Percentiles rank a stretch among this genome's conserved stretches.
Evolutionary conservation across 345 rosid genomes (phyloP).

Genomic region (Lepidium sativum): DNA sequence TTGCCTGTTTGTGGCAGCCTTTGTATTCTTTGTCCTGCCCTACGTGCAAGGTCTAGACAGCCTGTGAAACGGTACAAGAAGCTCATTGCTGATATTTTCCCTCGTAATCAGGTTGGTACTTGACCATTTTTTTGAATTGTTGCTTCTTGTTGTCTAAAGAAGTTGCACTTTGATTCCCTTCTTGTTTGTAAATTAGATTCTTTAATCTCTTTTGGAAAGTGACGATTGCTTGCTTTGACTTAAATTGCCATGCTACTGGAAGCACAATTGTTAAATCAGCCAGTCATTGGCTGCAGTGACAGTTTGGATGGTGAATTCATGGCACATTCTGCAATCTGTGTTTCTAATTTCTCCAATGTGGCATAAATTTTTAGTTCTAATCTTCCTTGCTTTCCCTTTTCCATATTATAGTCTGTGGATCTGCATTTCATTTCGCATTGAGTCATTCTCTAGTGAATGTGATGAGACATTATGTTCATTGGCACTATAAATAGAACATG

Average conservation of each 20-base stretch:
- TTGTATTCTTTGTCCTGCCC: slow-evolving; percentile 78
- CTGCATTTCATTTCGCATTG: neutral
- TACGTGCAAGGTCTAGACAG: slow-evolving; percentile 93
- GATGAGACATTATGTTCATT: neutral
- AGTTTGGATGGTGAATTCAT: neutral
- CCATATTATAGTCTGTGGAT: neutral
- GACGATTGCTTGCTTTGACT: neutral
- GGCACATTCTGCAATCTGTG: neutral
- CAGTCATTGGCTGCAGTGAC: neutral
- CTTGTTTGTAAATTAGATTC: neutral
- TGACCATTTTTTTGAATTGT: neutral
- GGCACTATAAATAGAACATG: neutral
- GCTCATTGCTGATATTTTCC: slow-evolving; percentile 83
- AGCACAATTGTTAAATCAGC: neutral
- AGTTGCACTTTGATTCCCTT: neutral
- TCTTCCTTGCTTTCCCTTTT: neutral
- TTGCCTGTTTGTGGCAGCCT: slow-evolving; percentile 90
- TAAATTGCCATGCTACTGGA: neutral
- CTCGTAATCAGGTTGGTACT: slow-evolving; percentile 59
- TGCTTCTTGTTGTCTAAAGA: neutral
- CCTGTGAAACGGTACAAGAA: slow-evolving; percentile 98
- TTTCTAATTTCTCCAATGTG: neutral
- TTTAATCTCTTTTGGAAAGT: neutral
- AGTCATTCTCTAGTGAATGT: neutral
- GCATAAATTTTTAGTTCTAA: neutral